Conservation (phyloP, 257 asterid species). For the Capsicum baccatum region DNA sequence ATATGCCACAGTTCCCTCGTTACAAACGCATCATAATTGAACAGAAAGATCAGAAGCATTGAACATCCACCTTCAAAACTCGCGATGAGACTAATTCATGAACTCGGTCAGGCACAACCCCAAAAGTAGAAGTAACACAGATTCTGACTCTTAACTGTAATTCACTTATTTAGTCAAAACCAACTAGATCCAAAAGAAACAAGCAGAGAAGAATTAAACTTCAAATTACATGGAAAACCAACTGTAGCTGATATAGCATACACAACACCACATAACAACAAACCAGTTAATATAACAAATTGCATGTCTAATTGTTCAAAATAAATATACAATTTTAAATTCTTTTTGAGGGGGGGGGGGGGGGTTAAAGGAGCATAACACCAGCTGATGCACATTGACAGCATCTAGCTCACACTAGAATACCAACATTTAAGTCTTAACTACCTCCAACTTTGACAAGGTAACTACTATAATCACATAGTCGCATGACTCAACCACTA, state of each 20-base stretch:
- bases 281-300: not conserved
- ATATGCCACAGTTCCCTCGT: conserved; percentile 16
- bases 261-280: not conserved
- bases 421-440: not conserved
- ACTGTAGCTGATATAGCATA: not conserved
- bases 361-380: not conserved
- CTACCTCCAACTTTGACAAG: too few relatives aligned
- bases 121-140: not conserved
- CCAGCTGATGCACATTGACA: not conserved
- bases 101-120: not conserved
- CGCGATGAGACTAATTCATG: not conserved
- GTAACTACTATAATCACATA: too few relatives aligned
- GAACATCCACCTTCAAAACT: not conserved
- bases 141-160: not conserved
- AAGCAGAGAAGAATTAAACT: not conserved
- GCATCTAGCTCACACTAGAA: not conserved
- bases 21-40: not conserved
- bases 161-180: too few relatives aligned
- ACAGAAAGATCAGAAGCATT: not conserved
- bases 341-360: too few relatives aligned
- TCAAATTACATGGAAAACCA: not conserved
- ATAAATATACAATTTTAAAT: not conserved
- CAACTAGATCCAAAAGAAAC: not conserved
- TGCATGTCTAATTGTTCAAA: not conserved
- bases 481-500: too few relatives aligned